Base-by-base conservation (phyloP, 2,329 filamentous ascomycete species). In the Colletotrichum gigasporum region DNA sequence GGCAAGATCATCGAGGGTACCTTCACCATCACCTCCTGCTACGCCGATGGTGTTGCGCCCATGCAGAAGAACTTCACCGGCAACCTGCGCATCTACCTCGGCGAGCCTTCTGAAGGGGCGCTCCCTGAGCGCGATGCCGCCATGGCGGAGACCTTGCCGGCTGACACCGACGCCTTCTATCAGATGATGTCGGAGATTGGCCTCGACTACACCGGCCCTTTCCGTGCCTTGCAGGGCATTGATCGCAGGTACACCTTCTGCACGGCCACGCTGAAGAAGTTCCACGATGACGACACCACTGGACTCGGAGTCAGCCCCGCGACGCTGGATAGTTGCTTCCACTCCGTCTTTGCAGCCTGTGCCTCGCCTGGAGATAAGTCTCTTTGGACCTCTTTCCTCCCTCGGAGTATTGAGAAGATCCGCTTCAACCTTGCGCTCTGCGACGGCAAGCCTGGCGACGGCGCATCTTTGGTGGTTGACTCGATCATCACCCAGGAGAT, bases 261-360 rank as follows among this genome's bases (percentile, higher is more conserved):
- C 39, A 61, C 55, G 2, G 65, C 61, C 12, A 56, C 51, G 3
- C 47, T 67, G 10, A 50, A 62, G 30, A 73, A 71, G 44, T 57
- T 57, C 10, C 79, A 82, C 39, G 18, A 67, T 0, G n/a, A 45
- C 3, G 65, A 59, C 14, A 56, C 48, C 16, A 61, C 55, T 3
- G 45, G 60, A 3, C 67, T 70, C 10, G 56, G 76, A 4, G 67
- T 80, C 0, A 78, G 79, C 44, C 78, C 78, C 0, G 73, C 67
- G 0, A 65, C 71, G 2, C 67, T 81, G 0, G 78, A 80, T 41
- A 69, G 69, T 0, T 73, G 74, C 2, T 73, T 81, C 58, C 79
- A 81, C 61, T 64, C 73, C 5, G 61, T 73, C 9, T 69, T 79
- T 5, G 66, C 72, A 1, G 76, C 77, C 1, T 73, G 70, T 45